These are phyloP conservation scores for Thuidium tamariscinum DNA, from an alignment of 225 moss, liverwort and hornwort species.

Conservation along the genomic window DNA sequence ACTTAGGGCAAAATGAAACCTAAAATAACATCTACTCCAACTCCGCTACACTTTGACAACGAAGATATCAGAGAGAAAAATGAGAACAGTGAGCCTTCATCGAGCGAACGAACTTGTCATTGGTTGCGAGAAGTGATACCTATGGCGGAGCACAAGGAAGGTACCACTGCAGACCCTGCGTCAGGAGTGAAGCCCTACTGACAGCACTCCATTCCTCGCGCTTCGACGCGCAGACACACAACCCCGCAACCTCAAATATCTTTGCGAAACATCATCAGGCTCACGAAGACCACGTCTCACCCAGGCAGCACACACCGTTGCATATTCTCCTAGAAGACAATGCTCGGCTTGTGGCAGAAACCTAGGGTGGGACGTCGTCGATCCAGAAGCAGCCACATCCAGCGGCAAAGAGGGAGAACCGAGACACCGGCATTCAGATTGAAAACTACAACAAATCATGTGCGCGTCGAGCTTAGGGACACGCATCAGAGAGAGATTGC, in stretches of 20 bases:
- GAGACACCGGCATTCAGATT: constrained; percentile 20
- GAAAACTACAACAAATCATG: constrained; percentile 37
- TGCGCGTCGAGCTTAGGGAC: neutral
- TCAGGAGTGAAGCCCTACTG: neutral
- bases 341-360: neutral
- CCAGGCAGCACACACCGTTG: neutral
- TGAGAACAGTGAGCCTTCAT: constrained; percentile 26
- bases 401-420: neutral
- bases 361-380: neutral
- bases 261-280: constrained; percentile 43
- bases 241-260: constrained; percentile 27
- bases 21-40: no score
- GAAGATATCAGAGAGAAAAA: neutral
- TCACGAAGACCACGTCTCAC: neutral
- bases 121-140: neutral
- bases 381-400: neutral
- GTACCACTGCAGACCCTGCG: neutral
- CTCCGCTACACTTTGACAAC: no score
- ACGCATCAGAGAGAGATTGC: constrained; percentile 34
- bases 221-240: constrained; percentile 18
- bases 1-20: neutral
- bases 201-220: neutral
- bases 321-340: neutral
- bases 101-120: constrained; percentile 38
- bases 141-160: constrained; percentile 15